phyloP scores from a whole-genome alignment of 2,329 filamentous ascomycete genomes.

The Clonostachys rosea region DNA sequence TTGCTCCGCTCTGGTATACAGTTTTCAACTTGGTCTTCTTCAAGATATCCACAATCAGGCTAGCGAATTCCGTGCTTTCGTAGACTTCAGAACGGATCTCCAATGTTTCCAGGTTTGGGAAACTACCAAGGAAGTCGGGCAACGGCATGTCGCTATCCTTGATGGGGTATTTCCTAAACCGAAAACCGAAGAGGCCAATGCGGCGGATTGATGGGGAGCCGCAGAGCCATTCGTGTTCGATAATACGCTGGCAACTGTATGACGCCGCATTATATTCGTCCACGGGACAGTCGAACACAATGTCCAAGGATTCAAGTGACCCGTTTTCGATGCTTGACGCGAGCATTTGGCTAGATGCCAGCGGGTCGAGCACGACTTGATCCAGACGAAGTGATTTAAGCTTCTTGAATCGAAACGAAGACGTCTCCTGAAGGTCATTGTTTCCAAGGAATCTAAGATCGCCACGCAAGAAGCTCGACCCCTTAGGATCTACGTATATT shows the following conservation, averaged over 20 bases:
- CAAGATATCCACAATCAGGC: conserved; percentile 20
- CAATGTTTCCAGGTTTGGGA: conserved; percentile 27
- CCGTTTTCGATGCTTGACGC: conserved; percentile 13
- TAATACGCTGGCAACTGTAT: conserved; percentile 19
- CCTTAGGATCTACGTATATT: too few relatives aligned
- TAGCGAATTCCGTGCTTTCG: conserved; percentile 17
- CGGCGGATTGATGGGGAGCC: conserved; percentile 22
- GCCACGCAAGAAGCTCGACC: too few relatives aligned
- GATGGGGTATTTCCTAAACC: conserved; percentile 19
- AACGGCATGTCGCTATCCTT: conserved; percentile 20
- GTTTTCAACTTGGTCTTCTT: conserved; percentile 20
- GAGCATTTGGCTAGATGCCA: conserved; percentile 14
- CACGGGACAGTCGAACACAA: conserved; percentile 23
- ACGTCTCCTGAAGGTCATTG: too few relatives aligned
- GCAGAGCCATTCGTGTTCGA: conserved; percentile 24
- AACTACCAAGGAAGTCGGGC: conserved; percentile 24
- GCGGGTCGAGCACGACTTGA: conserved; percentile 13
- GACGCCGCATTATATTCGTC: conserved; percentile 13
- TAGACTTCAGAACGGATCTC: conserved; percentile 24
- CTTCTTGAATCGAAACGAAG: not conserved
- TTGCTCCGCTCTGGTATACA: conserved; percentile 23
- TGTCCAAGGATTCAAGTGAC: conserved; percentile 24
- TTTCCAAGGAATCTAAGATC: too few relatives aligned
- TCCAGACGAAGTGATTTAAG: conserved; percentile 12
- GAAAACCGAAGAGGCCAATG: conserved; percentile 26